phyloP scores from a whole-genome alignment of 2,329 filamentous ascomycete genomes.

The Rhytidhysteron rufulum region DNA sequence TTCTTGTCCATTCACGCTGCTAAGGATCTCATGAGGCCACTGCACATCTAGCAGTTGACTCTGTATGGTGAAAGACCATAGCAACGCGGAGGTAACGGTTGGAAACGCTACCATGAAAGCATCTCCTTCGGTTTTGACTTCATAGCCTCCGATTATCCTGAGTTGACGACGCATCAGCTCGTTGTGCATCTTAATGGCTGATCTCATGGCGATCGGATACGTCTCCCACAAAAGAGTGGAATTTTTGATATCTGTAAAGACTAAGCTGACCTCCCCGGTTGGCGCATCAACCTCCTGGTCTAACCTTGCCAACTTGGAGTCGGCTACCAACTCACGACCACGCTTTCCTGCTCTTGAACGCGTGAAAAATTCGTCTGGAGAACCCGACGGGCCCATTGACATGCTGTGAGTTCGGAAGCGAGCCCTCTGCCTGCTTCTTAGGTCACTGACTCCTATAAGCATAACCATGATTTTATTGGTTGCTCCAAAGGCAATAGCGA shows the following conservation, averaged over 20 bases:
- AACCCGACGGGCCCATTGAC: constrained; percentile 74
- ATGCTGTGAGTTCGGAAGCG: constrained; percentile 75
- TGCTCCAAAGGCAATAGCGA: constrained; percentile 93
- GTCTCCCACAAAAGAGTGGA: constrained; percentile 96
- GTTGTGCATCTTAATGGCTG: constrained; percentile 95
- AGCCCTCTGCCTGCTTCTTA: constrained; percentile 80
- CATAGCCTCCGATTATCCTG: constrained; percentile 90
- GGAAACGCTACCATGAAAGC: constrained; percentile 99
- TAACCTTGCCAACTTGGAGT: constrained; percentile 81
- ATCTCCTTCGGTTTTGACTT: constrained; percentile 99
- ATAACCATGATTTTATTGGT: constrained; percentile 98
- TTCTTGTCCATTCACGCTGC: constrained; percentile 78
- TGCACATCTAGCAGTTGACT: constrained; percentile 79
- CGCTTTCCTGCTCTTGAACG: constrained; percentile 58
- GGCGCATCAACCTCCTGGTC: constrained; percentile 90
- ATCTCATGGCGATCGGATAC: constrained; percentile 90
- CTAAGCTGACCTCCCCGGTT: constrained; percentile 83
- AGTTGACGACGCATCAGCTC: constrained; percentile 93
- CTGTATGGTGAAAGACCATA: constrained; percentile 97
- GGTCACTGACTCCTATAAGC: constrained; percentile 89
- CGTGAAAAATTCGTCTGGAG: constrained; percentile 67
- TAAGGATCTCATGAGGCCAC: constrained; percentile 91
- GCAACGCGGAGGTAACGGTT: constrained; percentile 85
- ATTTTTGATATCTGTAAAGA: constrained; percentile 99
- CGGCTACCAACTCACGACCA: constrained; percentile 58